Conservation (phyloP, 75 land plant genomes). For the Cupressus sempervirens region DNA sequence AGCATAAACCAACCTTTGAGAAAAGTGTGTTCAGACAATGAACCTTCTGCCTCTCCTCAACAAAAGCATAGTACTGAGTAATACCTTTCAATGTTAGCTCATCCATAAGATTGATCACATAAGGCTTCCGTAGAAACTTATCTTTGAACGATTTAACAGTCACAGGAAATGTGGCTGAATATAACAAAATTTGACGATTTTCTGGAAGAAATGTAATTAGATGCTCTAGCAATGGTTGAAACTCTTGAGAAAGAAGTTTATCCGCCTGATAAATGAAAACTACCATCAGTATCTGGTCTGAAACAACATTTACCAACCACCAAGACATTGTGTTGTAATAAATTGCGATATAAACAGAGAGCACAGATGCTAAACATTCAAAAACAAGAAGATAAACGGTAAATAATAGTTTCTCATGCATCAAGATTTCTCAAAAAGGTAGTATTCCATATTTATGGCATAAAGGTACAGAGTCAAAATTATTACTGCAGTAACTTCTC, state of each 20-base stretch:
- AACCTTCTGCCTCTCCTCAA: conserved; percentile 40
- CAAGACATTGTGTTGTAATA: background rate
- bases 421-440: background rate
- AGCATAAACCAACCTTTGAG: conserved; percentile 23
- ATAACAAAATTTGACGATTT: conserved; percentile 33
- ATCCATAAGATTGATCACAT: conserved; percentile 39
- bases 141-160: conserved; percentile 38
- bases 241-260: conserved; percentile 41
- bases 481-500: background rate
- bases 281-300: background rate
- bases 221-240: conserved; percentile 25
- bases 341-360: background rate
- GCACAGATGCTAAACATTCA: background rate
- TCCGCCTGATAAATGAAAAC: conserved; percentile 27
- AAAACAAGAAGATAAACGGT: background rate
- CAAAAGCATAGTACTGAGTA: conserved; percentile 39
- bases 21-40: conserved; percentile 36
- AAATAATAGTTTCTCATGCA: background rate
- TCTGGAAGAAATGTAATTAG: conserved; percentile 23
- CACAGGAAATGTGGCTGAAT: conserved; percentile 43
- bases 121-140: conserved; percentile 34
- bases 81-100: conserved; percentile 38
- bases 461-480: background rate
- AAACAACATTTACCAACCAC: background rate
- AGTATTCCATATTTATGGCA: background rate